Evolutionary conservation across 371 early-diverging fungal genomes (phyloP).

Genomic region (Synchytrium microbalum): DNA sequence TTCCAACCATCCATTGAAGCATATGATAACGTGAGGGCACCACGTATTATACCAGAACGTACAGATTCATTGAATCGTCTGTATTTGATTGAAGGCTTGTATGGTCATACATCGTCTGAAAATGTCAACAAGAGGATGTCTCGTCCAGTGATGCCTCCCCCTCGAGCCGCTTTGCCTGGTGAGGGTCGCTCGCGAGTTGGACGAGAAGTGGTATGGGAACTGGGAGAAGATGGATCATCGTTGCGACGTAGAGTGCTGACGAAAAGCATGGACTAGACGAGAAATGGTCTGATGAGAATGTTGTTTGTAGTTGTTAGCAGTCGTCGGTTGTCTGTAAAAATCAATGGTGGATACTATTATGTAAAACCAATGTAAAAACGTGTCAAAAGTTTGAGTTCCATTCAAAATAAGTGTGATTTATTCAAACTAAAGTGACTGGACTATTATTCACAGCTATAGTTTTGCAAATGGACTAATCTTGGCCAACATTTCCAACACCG

Average conservation of each 20-base stretch:
- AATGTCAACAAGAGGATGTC: neutral
- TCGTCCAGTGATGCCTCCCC: neutral
- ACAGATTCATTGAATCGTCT: neutral
- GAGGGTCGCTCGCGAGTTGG: neutral
- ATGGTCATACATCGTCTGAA: neutral
- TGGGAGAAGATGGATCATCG: neutral
- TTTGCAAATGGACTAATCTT: no score
- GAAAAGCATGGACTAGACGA: neutral
- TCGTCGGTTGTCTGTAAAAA: no score
- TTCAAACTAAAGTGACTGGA: no score
- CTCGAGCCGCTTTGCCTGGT: neutral
- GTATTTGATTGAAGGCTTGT: neutral
- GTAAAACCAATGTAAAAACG: no score
- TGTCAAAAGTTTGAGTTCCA: no score
- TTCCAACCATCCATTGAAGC: no score
- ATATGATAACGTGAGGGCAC: no score
- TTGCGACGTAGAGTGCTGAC: neutral
- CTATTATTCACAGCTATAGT: no score
- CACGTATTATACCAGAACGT: neutral
- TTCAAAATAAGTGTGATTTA: no score
- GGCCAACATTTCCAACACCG: conserved; percentile 3
- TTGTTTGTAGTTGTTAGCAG: no score
- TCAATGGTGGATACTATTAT: no score
- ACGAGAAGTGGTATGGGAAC: neutral
- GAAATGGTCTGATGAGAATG: no score